Evolutionary conservation across 2,329 filamentous ascomycete genomes (phyloP).

Genomic region (Arthroderma uncinatum): DNA sequence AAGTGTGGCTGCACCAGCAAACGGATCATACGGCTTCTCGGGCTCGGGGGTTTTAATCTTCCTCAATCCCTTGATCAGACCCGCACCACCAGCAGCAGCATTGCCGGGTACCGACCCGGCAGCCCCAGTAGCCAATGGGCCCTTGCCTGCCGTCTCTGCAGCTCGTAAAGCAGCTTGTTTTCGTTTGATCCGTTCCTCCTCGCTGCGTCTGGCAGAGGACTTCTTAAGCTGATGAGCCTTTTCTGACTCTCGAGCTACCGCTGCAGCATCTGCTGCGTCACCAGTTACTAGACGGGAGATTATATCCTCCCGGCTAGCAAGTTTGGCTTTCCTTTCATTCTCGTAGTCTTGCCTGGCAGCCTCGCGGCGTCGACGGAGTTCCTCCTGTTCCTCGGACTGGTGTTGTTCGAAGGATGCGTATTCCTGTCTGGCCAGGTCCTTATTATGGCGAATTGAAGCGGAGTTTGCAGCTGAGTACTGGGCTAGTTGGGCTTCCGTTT

Average conservation of each 20-base stretch:
- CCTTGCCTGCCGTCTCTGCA: slow-evolving; percentile 24
- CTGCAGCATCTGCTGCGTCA: slow-evolving; percentile 47
- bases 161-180: slow-evolving; percentile 33
- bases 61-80: slow-evolving; percentile 69
- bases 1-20: slow-evolving; percentile 54
- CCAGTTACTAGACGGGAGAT: slow-evolving; percentile 58
- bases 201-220: slow-evolving; percentile 49
- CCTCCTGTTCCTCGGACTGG: slow-evolving; percentile 53
- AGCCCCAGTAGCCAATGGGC: slow-evolving; percentile 7
- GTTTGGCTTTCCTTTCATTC: slow-evolving; percentile 54
- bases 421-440: slow-evolving; percentile 38
- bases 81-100: slow-evolving; percentile 22
- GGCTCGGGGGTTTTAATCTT: slow-evolving; percentile 49
- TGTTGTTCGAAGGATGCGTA: slow-evolving; percentile 36
- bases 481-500: slow-evolving; percentile 48
- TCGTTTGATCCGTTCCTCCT: slow-evolving; percentile 38
- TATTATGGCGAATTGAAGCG: slow-evolving; percentile 45
- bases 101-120: background rate
- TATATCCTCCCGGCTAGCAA: slow-evolving; percentile 55
- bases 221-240: slow-evolving; percentile 58
- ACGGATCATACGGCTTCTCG: slow-evolving; percentile 76
- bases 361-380: slow-evolving; percentile 50
- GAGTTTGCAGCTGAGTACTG: slow-evolving; percentile 64
- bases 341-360: slow-evolving; percentile 58
- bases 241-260: slow-evolving; percentile 42